A percentile compares a stretch with the other conserved stretches of the same genome.
These are phyloP conservation scores for Cucurbita argyrosperma DNA, from an alignment of 306 rosid species.

Conservation along the genomic window DNA sequence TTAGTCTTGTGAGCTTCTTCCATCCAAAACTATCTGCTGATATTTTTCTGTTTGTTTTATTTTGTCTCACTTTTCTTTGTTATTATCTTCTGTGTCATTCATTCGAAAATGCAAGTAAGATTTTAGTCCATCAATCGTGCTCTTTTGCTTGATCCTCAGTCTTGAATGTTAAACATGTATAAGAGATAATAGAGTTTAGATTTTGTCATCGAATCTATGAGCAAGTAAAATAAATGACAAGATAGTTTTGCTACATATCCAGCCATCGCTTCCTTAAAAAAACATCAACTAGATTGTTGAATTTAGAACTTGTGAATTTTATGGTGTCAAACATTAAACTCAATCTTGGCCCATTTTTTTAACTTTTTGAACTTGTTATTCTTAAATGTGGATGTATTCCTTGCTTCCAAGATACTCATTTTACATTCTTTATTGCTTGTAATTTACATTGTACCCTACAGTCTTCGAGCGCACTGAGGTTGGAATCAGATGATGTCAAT, in stretches of 20 bases:
- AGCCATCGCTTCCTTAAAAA: neutral
- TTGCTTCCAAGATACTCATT: neutral
- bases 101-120: neutral
- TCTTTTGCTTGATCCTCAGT: neutral
- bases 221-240: neutral
- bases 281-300: neutral
- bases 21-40: neutral
- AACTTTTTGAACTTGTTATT: neutral
- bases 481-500: slow-evolving; percentile 78
- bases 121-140: neutral
- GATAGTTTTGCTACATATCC: neutral
- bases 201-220: neutral
- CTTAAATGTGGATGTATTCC: neutral
- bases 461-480: slow-evolving; percentile 62
- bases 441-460: slow-evolving; percentile 24
- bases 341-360: neutral
- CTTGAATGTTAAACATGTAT: neutral
- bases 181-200: neutral
- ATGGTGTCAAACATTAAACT: neutral
- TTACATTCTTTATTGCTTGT: neutral
- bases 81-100: neutral
- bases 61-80: neutral
- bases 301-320: neutral
- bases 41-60: neutral
- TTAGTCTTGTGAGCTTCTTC: slow-evolving; percentile 72